Base-by-base conservation (phyloP, 257 asterid species). In the Solanum etuberosum region DNA sequence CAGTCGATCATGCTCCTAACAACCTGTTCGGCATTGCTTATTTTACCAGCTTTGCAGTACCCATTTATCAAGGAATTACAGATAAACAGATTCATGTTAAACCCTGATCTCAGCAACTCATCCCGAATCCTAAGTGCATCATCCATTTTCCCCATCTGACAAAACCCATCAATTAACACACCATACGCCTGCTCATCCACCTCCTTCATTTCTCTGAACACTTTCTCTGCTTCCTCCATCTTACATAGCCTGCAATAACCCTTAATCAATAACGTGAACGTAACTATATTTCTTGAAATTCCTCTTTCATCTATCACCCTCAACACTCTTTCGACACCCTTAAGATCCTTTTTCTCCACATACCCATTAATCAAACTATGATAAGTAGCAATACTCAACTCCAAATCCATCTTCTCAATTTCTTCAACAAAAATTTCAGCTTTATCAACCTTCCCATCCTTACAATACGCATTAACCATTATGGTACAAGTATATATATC, bases 281-380 rank as follows among this genome's bases (percentile, higher is more conserved):
- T 93, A 83, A 96, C 93, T 87, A 93, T 90, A 90, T 93, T 97
- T 87, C 85, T 93, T 1, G 87, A 57, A 88, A 96, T 82, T 35
- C 93, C 93, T 63, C 88, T 91, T 38, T 87, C 88, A 63, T 88
- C 85, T 92, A 97, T 97, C 85, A 90, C 84, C 85, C 87, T 90
- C 89, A 94, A 85, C 88, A 94, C 96, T 89, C 89, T 90, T 88
- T 93, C 89, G 7, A 92, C 97, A 67, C 95, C 95, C 72, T 87
- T 89, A 91, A 92, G 48, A 90, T 93, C 91, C 88, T 97, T 95
- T 18, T 59, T 91, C 92, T 89, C 96, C 76, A 91, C 94, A 89
- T 87, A 92, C 88, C 98, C 98, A 92, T 96, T 96, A 63, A 97
- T 91, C 95, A 97, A 92, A 91, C 92, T 88, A 91, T 97, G 94